Evolutionary conservation across 345 rosid species (phyloP).

Genomic region (Euphorbia pulcherrima): DNA sequence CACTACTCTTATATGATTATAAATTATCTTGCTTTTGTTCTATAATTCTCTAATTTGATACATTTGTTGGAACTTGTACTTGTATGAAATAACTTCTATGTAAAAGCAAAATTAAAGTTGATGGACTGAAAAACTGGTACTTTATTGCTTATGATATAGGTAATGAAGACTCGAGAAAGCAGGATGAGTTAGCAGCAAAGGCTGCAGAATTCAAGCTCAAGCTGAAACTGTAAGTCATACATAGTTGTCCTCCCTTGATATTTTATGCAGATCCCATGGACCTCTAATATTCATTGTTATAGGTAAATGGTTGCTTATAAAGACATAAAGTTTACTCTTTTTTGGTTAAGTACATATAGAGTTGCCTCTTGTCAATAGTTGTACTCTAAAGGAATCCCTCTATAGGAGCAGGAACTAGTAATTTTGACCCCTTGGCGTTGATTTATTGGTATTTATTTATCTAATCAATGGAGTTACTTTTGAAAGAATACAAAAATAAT

Average conservation of each 20-base stretch:
- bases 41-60: neutral
- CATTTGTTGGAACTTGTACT: neutral
- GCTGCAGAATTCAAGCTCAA: constrained; percentile 77
- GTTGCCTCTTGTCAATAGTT: neutral
- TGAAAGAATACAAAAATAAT: neutral
- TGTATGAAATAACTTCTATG: neutral
- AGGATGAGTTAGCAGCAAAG: constrained; percentile 56
- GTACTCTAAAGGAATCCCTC: neutral
- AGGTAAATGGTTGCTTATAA: neutral
- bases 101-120: neutral
- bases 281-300: neutral
- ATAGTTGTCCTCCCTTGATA: neutral
- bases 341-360: neutral
- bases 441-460: neutral
- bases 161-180: constrained; percentile 71
- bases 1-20: neutral
- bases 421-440: neutral
- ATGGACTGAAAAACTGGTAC: neutral
- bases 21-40: too few relatives aligned
- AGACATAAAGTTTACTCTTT: neutral
- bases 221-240: constrained; percentile 70
- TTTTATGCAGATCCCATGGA: neutral
- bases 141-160: constrained; percentile 38
- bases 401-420: neutral
- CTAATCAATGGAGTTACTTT: neutral